A percentile compares a stretch with the other conserved stretches of the same genome.
These are phyloP conservation scores for Lyophyllum atratum DNA, from an alignment of 768 basidiomycete species.

Conservation along the genomic window DNA sequence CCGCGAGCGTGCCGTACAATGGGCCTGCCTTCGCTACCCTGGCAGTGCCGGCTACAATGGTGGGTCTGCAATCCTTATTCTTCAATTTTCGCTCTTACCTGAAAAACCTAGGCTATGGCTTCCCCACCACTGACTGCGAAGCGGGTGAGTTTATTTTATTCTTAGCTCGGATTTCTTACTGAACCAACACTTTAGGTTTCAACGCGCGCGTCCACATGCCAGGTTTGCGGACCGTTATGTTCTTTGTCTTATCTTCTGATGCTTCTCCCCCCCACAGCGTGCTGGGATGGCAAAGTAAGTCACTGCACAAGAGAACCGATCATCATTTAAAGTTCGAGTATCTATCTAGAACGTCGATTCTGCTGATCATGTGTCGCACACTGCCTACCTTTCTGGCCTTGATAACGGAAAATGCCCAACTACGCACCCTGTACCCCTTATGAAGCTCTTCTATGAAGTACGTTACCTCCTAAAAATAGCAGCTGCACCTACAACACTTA, in stretches of 20 bases:
- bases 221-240: constrained; percentile 6
- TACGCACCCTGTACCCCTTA: constrained; percentile 36
- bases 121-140: constrained; percentile 45
- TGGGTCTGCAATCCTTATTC: constrained; percentile 2
- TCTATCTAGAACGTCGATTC: constrained; percentile 38
- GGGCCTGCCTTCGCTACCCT: constrained; percentile 42
- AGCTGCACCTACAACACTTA: too few species aligned
- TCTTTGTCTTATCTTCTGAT: background rate
- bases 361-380: constrained; percentile 37
- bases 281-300: constrained; percentile 42
- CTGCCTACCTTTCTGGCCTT: constrained; percentile 32
- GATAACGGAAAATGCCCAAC: constrained; percentile 41
- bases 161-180: background rate
- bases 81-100: background rate
- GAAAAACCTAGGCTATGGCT: constrained; percentile 30
- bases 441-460: constrained; percentile 43
- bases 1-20: constrained; percentile 39
- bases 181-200: constrained; percentile 22
- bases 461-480: background rate
- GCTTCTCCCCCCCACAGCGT: constrained; percentile 23
- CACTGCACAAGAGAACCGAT: background rate
- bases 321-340: background rate
- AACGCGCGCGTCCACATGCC: constrained; percentile 42
- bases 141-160: constrained; percentile 17
- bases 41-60: constrained; percentile 29